These are phyloP conservation scores for Starmerella davenportii DNA, from an alignment of 805 yeast species.

Conservation along the genomic window DNA sequence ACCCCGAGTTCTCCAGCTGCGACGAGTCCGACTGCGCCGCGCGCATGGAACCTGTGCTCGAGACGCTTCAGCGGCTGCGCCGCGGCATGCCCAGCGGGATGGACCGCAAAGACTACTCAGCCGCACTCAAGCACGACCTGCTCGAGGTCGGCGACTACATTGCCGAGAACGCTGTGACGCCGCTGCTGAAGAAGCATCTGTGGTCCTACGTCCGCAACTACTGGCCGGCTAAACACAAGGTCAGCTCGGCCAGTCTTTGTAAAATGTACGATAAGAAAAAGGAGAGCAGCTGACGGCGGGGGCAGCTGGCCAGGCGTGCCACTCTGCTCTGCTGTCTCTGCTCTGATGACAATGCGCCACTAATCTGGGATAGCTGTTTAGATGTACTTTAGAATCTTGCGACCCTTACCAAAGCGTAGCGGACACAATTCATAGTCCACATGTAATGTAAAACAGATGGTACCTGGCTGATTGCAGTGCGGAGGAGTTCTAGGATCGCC, in stretches of 20 bases:
- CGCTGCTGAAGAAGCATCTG: slow-evolving; percentile 39
- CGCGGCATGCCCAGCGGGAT: slow-evolving; percentile 49
- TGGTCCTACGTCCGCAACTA: slow-evolving; percentile 72
- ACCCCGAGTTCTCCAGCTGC: slow-evolving; percentile 55
- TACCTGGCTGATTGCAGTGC: too few relatives aligned
- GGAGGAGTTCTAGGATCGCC: too few relatives aligned
- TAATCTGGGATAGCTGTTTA: too few relatives aligned
- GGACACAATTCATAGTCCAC: too few relatives aligned
- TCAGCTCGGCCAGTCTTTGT: slow-evolving; percentile 44
- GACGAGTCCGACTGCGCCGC: slow-evolving; percentile 53
- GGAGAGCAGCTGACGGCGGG: slow-evolving; percentile 1
- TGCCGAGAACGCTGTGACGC: slow-evolving; percentile 24
- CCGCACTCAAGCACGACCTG: slow-evolving; percentile 47
- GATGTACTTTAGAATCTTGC: too few relatives aligned
- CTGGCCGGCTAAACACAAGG: slow-evolving; percentile 60
- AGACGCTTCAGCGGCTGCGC: slow-evolving; percentile 46
- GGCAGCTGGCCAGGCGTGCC: too few relatives aligned
- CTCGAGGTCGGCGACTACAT: slow-evolving; percentile 61
- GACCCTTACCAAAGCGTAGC: too few relatives aligned
- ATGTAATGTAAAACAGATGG: too few relatives aligned
- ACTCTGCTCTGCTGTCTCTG: too few relatives aligned
- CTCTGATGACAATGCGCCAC: too few relatives aligned
- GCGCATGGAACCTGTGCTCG: slow-evolving; percentile 45
- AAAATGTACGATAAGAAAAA: slow-evolving; percentile 43
- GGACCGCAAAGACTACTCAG: slow-evolving; percentile 62